Evolutionary conservation across 192 early-diverging fungal species (phyloP), one percentile per base, ranked within the genome.

Genomic region (Dimargaris verticillata): DNA sequence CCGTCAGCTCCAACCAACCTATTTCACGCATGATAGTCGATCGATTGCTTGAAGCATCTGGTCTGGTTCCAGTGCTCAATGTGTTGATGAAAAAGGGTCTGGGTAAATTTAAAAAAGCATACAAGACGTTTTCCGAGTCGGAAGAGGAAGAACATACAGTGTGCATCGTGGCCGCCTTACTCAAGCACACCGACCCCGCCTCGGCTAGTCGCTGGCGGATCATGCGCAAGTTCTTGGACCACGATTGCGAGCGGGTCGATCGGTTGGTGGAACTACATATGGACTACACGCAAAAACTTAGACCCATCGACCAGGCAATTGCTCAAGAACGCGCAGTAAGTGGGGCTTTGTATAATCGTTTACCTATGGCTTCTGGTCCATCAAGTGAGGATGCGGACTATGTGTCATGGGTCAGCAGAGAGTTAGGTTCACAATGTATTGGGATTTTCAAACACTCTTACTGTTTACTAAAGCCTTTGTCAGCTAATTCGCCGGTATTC

Each of bases 141-240:
- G 91, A 94, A 62, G 87, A 90, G 62, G 86, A 92, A 61, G 95
- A 95, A 61, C 91, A 93, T 63, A 72, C 87, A 0, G 70, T 92
- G 5, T 84, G 89, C 47, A 89, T 93, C 53, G 71, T 98, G 44
- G 71, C 84, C 13, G 88, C 86, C 25, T 69, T 98, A 17, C 76
- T 96, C 60, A 77, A 80, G 38, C 78, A 84, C 41, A 69, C 91
- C 3, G 72, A 77, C 14, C 48, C 70, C 13, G 71, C 74, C 33
- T 74, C 82, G 9, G 79, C 81, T 18, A 69, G 79, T 44, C 80
- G 83, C 17, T 73, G 80, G 63, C 79, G 92, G 18, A 66, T 98
- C 22, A 53, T 93, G 20, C 70, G 74, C 44, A 96, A 98, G 73
- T 95, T 98, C 67, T 70, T 78, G 17, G 84, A 90, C 64, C 73